Conservation (phyloP, 495 filamentous ascomycete genomes). For the Pseudomonodictys pantanalensis region DNA sequence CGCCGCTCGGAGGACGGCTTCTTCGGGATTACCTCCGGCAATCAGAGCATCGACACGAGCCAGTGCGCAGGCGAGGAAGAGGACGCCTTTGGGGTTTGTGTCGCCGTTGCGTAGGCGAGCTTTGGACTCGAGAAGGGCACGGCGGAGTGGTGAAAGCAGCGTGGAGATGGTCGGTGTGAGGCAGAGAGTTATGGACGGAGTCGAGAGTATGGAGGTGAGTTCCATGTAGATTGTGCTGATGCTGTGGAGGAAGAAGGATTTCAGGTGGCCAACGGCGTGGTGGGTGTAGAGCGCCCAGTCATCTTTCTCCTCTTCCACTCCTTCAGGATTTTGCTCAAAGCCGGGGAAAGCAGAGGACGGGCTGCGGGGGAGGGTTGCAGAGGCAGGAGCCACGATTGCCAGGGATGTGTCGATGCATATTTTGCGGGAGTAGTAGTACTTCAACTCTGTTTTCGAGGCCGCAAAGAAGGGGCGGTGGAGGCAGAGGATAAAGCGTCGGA, state of each 20-base stretch:
- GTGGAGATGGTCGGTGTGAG: background rate
- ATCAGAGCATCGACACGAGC: conserved; percentile 12
- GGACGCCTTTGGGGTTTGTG: conserved; percentile 7
- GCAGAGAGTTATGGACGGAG: background rate
- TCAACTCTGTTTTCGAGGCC: conserved; percentile 1
- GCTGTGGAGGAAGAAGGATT: conserved; percentile 15
- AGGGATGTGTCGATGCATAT: conserved; percentile 13
- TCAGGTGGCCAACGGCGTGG: conserved; percentile 12
- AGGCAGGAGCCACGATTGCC: background rate
- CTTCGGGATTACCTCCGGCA: background rate
- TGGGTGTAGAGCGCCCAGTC: conserved; percentile 1
- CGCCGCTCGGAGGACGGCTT: no score
- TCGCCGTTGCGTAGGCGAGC: conserved; percentile 8
- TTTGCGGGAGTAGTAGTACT: conserved; percentile 20
- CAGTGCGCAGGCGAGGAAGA: conserved; percentile 5
- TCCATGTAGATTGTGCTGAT: conserved; percentile 13
- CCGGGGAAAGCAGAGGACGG: background rate
- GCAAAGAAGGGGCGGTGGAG: conserved; percentile 22
- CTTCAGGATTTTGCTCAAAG: no score
- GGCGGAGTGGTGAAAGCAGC: background rate
- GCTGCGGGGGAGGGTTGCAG: background rate
- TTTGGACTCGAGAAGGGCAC: background rate
- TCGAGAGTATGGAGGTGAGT: background rate
- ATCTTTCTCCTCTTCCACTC: background rate
- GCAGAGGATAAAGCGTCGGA: conserved; percentile 16